Base-by-base conservation (phyloP, 1,139 yeast species). In the Nakaseomyces bracarensis region DNA sequence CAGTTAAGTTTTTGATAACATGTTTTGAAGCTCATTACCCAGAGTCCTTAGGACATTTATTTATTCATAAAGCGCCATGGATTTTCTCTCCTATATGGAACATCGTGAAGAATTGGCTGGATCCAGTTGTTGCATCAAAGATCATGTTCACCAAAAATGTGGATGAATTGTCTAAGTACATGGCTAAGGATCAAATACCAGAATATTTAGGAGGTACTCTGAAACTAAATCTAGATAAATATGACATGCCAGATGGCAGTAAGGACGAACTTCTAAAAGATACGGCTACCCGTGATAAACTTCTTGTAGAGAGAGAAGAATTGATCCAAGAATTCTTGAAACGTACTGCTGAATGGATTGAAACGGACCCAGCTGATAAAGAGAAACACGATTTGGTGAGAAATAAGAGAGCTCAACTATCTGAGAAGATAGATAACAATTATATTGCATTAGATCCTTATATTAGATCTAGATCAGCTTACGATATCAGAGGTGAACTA, bases 1-100 rank as follows among this genome's bases (percentile, higher is more conserved):
- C 91, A 3, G 85, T 84, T 42, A 81, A 81, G 61, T 84, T 81
- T 62, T 72, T 85, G 64, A 75, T 82, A 45, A 70, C 73, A 44
- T 76, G 83, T 45, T 82, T 85, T 57, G 94, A 85, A 65, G 85
- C 85, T 1, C 85, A 83, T 58, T 85, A 84, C 59, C 95, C 95
- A 1, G 95, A 85, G 63, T 77, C 81, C 43, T 70, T 85, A 38
- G 91, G 91, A 18, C 74, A 74, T 43, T 64, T 85, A 42, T 69
- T 82, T 55, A 77, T 85, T 48, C 93, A 85, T 65, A 80, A 81
- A 51, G 95, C 95, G 0, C 95, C 95, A 7, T 82, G 93, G 91
- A 72, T 85, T 36, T 85, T 85, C 68, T 74, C 79, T 47, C 83
- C 91, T 26, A 80, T 84, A 49, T 85, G 95, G 95, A 78, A 77